Evolutionary conservation across 495 filamentous ascomycete species (phyloP).

Genomic region (Aspergillus asperescens): DNA sequence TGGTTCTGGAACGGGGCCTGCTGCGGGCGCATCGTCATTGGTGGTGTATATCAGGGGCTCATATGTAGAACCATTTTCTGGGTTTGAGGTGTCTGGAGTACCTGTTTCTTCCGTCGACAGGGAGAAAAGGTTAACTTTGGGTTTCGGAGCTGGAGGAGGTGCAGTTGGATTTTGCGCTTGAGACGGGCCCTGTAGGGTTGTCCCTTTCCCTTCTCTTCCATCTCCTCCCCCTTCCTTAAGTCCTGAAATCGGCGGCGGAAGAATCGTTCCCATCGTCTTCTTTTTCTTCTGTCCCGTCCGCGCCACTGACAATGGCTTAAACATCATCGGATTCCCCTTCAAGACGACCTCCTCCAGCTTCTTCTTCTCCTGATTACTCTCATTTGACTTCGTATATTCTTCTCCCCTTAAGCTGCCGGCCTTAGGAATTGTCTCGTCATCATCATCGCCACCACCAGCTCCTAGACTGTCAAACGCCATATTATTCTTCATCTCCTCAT

Average conservation of each 20-base stretch:
- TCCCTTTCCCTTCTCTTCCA: not conserved
- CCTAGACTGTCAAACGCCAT: slow-evolving; percentile 19
- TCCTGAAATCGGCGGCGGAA: slow-evolving; percentile 9
- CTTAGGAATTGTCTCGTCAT: slow-evolving; percentile 21
- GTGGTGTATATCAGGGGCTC: slow-evolving; percentile 49
- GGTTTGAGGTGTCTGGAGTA: slow-evolving; percentile 3
- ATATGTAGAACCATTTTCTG: slow-evolving; percentile 28
- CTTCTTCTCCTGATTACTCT: not conserved
- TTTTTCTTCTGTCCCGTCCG: slow-evolving; percentile 67
- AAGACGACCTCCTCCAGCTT: slow-evolving; percentile 55
- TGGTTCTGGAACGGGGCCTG: slow-evolving; percentile 19
- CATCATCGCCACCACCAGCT: slow-evolving; percentile 12
- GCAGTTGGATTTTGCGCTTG: slow-evolving; percentile 12
- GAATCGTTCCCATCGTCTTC: slow-evolving; percentile 16
- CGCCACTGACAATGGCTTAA: slow-evolving; percentile 78
- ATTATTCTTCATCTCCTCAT: slow-evolving; percentile 37
- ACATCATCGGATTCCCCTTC: slow-evolving; percentile 75
- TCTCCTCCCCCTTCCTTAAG: not conserved
- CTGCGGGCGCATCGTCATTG: slow-evolving; percentile 22
- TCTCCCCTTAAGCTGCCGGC: slow-evolving; percentile 13
- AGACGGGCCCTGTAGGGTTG: not conserved
- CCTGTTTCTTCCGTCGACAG: slow-evolving; percentile 28
- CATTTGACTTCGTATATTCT: slow-evolving; percentile 4
- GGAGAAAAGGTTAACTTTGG: slow-evolving; percentile 61
- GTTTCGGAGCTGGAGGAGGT: slow-evolving; percentile 31